These are phyloP conservation scores for Cryphonectria parasitica DNA, from an alignment of 2,329 filamentous ascomycete species.

Conservation along the genomic window DNA sequence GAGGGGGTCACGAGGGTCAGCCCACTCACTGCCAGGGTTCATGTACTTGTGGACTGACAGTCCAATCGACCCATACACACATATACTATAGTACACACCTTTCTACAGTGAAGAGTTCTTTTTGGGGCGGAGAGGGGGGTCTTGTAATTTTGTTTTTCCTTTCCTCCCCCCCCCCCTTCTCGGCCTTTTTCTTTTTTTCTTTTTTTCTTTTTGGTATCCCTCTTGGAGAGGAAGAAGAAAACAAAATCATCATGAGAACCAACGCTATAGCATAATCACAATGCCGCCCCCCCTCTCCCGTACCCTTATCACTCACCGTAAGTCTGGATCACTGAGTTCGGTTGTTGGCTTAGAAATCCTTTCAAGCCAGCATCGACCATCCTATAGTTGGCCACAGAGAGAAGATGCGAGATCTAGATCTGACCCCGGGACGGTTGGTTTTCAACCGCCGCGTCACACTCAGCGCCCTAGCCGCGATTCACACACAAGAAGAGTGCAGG, in stretches of 20 bases:
- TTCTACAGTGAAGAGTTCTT: background rate
- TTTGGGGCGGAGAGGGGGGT: background rate
- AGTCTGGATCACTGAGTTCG: background rate
- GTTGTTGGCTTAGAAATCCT: constrained; percentile 1
- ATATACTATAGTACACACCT: background rate
- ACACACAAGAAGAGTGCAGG: too few species aligned
- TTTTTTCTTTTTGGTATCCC: too few species aligned
- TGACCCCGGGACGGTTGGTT: background rate
- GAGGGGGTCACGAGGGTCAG: constrained; percentile 7
- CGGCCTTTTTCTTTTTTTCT: too few species aligned
- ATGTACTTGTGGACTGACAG: background rate
- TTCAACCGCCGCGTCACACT: background rate
- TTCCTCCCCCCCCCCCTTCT: too few species aligned
- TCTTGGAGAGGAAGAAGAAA: background rate
- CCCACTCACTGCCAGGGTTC: constrained; percentile 6
- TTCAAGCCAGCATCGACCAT: background rate
- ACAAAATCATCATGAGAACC: background rate
- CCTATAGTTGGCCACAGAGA: background rate
- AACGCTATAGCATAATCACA: background rate
- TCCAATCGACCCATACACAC: constrained; percentile 2
- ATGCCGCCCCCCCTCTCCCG: too few species aligned
- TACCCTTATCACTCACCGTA: background rate
- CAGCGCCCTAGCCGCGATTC: constrained; percentile 4
- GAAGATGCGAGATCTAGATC: background rate
- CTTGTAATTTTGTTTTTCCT: too few species aligned